Evolutionary conservation across 495 filamentous ascomycete genomes (phyloP), one percentile per base, ranked within the genome.

Genomic region (Immersiella caudata): DNA sequence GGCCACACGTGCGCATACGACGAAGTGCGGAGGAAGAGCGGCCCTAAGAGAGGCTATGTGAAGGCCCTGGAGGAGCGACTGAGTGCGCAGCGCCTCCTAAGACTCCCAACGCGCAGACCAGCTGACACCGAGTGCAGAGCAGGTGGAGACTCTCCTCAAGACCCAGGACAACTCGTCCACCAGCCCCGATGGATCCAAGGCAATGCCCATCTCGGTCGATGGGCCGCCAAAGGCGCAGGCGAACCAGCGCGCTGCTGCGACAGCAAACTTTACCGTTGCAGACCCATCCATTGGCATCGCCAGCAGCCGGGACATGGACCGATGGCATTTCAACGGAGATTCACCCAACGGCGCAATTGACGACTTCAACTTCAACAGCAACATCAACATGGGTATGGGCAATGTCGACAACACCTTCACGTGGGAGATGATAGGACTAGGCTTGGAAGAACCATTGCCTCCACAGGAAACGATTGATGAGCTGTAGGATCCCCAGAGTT

Each of bases 21-120:
- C 79, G 95, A 99, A 80, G 90, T 94, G 60, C 87, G 95, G 75
- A 92, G 93, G 80, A 99, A 99, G 85, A 98, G 95, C 78, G 95
- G 95, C 9, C 95, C 95, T 4, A 99, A 98, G 82, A 86, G 96
- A 75, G 95, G 95, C 67, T 98, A 99, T 79, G 96, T 99, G 66
- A 99, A 98, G 83, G 93, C 94, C 62, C 76, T 99, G 75, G 96
- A 98, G 80, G 94, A 96, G 66, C 87, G 96, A 73, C 79, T 99
- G 73, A 93, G 94, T 97, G 84, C 75, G 88, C 76, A 61, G 51
- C 35, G 35, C 60, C 68, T 52, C 20, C 6, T 20, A 20, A 18
- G 1, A n/a, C 21, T 12, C 51, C 16, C 5, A 46, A 11, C 56
- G 20, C 46, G 24, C n/a, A 65, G 18, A 6, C 14, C 24, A 22